These are phyloP conservation scores for Sphagnum magellanicum DNA, from an alignment of 228 moss, liverwort and hornwort genomes.

Conservation along the genomic window DNA sequence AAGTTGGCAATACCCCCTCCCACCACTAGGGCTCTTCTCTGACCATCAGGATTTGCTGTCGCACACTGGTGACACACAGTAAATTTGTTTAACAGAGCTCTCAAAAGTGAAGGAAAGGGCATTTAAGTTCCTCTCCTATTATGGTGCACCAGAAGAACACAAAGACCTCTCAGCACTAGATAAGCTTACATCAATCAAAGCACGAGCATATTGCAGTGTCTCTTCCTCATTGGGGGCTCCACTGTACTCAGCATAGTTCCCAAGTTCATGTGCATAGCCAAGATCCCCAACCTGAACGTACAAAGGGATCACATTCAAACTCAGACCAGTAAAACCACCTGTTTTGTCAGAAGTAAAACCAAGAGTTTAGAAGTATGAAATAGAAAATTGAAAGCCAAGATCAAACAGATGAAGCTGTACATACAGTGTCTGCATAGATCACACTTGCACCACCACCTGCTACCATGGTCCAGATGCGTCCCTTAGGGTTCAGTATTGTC, in stretches of 20 bases:
- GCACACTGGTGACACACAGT: conserved; percentile 33
- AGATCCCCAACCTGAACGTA: conserved; percentile 74
- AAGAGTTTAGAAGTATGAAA: too few relatives aligned
- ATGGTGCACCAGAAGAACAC: background rate
- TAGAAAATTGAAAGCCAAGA: too few relatives aligned
- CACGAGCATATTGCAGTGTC: conserved; percentile 88
- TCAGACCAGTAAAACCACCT: too few relatives aligned
- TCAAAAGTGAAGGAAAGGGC: too few relatives aligned
- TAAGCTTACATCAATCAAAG: conserved; percentile 79
- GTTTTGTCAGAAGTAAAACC: too few relatives aligned
- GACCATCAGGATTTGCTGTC: conserved; percentile 51
- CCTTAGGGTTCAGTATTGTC: conserved; percentile 89
- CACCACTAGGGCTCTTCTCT: conserved; percentile 50
- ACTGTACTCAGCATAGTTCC: conserved; percentile 96
- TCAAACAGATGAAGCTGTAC: conserved; percentile 9
- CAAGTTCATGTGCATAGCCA: conserved; percentile 90
- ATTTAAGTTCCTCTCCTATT: too few relatives aligned
- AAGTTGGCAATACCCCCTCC: conserved; percentile 62
- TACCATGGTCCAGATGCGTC: conserved; percentile 98
- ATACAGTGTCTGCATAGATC: conserved; percentile 90
- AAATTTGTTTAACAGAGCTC: background rate
- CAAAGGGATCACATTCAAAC: background rate
- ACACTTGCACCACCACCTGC: conserved; percentile 99
- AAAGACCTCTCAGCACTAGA: background rate
- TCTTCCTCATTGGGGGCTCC: conserved; percentile 96